Conservation (phyloP, 1,284 basidiomycete species). For the Marasmius tenuissimus region DNA sequence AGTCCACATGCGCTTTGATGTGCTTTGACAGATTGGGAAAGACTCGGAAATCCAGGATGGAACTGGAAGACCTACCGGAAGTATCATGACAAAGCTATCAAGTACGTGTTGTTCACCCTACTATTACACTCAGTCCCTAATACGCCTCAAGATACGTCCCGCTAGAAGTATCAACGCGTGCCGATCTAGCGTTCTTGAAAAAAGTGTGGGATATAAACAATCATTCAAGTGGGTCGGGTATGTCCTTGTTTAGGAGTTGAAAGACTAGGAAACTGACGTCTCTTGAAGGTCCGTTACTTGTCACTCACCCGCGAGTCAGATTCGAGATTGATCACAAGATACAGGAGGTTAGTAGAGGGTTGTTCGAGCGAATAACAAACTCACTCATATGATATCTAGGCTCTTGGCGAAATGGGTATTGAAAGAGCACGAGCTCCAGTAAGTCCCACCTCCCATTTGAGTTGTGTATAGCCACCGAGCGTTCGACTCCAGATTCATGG, state of each 20-base stretch:
- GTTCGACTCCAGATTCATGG: constrained; percentile 8
- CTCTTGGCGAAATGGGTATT: constrained; percentile 9
- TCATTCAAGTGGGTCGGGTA: constrained; percentile 6
- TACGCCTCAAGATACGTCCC: background rate
- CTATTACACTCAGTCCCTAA: background rate
- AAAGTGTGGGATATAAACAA: constrained; percentile 4
- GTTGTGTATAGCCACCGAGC: background rate
- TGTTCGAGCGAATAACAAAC: background rate
- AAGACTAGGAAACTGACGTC: background rate
- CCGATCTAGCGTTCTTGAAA: background rate
- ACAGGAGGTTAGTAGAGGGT: constrained; percentile 3
- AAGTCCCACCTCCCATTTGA: constrained; percentile 1
- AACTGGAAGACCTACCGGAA: constrained; percentile 40
- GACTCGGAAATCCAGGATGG: constrained; percentile 39
- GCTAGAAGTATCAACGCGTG: background rate
- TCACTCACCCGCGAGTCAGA: constrained; percentile 7
- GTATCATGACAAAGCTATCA: constrained; percentile 30
- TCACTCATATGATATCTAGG: background rate
- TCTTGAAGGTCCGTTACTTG: constrained; percentile 17
- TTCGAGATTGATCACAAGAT: constrained; percentile 10
- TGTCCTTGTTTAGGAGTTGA: background rate
- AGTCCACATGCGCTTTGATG: background rate
- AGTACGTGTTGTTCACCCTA: constrained; percentile 21
- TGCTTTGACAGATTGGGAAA: constrained; percentile 22
- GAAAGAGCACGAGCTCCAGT: constrained; percentile 9